These are phyloP conservation scores for Penicillium cinerascens DNA, from an alignment of 495 filamentous ascomycete genomes.

Conservation along the genomic window DNA sequence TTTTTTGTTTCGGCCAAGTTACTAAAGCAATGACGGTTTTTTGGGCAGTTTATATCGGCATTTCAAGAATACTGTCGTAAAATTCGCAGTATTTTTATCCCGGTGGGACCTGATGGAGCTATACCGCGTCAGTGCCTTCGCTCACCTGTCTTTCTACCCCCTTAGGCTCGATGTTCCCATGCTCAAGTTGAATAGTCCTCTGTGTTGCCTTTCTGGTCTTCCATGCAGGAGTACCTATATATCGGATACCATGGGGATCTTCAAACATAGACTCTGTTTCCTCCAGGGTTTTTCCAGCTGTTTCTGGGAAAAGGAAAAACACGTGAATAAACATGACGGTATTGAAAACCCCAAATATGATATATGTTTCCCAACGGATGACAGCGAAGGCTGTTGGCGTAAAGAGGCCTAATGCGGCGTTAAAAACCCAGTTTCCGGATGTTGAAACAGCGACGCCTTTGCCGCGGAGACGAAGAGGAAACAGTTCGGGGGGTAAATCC, in stretches of 20 bases:
- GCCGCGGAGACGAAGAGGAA: slow-evolving; percentile 53
- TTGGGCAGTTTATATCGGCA: no score
- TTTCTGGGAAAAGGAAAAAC: slow-evolving; percentile 78
- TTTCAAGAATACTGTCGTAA: no score
- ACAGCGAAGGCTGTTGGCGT: slow-evolving; percentile 65
- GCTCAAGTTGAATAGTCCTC: no score
- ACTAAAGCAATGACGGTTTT: no score
- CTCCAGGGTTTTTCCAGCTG: slow-evolving; percentile 71
- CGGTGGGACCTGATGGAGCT: no score
- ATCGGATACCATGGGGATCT: slow-evolving; percentile 52
- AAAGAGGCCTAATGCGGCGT: slow-evolving; percentile 72
- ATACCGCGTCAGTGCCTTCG: no score
- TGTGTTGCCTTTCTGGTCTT: no score
- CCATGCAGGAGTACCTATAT: slow-evolving; percentile 69
- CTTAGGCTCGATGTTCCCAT: no score
- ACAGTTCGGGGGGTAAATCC: slow-evolving; percentile 59
- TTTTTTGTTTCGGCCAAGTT: no score
- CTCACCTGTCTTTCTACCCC: no score
- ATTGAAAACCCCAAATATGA: slow-evolving; percentile 72
- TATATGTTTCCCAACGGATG: slow-evolving; percentile 69
- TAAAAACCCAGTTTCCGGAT: slow-evolving; percentile 68
- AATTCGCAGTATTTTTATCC: no score
- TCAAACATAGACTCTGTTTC: slow-evolving; percentile 70
- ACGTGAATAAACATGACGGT: slow-evolving; percentile 64
- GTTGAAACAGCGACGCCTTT: slow-evolving; percentile 60